Percentiles rank a stretch among this genome's conserved stretches.
These are phyloP conservation scores for Nitzschia sp. DNA, from an alignment of 108 stramenopile genomes.

Conservation along the genomic window DNA sequence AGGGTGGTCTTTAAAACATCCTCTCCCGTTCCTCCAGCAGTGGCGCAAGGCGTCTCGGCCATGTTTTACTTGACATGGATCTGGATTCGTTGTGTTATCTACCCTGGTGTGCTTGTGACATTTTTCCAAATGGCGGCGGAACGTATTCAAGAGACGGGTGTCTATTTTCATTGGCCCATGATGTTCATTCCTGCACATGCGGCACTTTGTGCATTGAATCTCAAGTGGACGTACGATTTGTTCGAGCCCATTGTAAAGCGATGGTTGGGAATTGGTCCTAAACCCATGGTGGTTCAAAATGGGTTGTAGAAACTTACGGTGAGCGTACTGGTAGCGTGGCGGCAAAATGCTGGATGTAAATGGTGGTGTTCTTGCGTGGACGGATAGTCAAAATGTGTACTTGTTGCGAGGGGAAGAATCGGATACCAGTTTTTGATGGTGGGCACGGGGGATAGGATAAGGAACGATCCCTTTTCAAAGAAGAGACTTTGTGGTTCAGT, in stretches of 20 bases:
- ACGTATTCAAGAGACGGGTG: slow-evolving; percentile 29
- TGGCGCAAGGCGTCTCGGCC: slow-evolving; percentile 59
- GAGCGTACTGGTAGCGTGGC: too few species aligned
- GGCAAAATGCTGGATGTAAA: too few species aligned
- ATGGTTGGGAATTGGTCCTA: slow-evolving; percentile 39
- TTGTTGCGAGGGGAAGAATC: too few species aligned
- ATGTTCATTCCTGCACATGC: slow-evolving; percentile 52
- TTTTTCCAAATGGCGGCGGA: slow-evolving; percentile 29
- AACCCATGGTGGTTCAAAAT: slow-evolving; percentile 30
- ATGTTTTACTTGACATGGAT: slow-evolving; percentile 78
- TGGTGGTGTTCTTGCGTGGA: too few species aligned
- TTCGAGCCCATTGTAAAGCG: slow-evolving; percentile 43
- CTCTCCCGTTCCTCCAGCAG: slow-evolving; percentile 74
- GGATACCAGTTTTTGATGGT: not conserved
- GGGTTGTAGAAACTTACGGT: slow-evolving; percentile 18
- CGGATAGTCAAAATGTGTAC: too few species aligned
- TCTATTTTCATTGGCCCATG: slow-evolving; percentile 37
- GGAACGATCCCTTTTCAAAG: not conserved
- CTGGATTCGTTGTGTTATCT: slow-evolving; percentile 59
- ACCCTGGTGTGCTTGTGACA: slow-evolving; percentile 49
- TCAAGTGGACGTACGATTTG: slow-evolving; percentile 87
- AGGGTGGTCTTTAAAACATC: slow-evolving; percentile 84
- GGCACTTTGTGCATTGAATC: slow-evolving; percentile 67
- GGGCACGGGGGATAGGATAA: not conserved
- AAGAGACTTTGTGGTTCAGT: not conserved